Evolutionary conservation across 2,329 filamentous ascomycete species (phyloP), one percentile per base, ranked within the genome.

Genomic region (Basipetospora sp.): DNA sequence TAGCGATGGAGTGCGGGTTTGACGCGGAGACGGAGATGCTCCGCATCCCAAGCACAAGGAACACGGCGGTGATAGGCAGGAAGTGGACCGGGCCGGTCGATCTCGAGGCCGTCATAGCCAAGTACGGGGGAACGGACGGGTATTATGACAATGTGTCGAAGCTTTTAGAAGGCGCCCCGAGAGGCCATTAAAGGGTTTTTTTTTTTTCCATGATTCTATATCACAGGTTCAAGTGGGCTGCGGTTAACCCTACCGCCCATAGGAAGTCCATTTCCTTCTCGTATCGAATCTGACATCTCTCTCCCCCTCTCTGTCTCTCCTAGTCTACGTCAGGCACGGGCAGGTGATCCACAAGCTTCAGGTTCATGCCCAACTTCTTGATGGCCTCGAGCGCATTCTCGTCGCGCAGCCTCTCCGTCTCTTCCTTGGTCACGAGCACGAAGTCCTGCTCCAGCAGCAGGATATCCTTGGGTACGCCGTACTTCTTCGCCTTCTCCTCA

Each of bases 41-140:
- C 48, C 69, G 88, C 32, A 96, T 98, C 44, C 90, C 90, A 1
- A 92, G 83, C 54, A 94, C 88, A 28, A 67, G 90, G 43, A 96
- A 96, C 55, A 75, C 78, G 14, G 84, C 78, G 1, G 63, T 98
- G 20, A 53, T 96, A 29, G 87, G 87, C 4, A 69, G 83, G 22
- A 47, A 42, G 34, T 33, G 44, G 0, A 31, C 40, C 1, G 48
- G 47, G 3, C 48, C 60, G 8, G 45, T 63, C 4, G 57, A 69
- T 34, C 47, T 73, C 16, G 40, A 55, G 10, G 51, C 53, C 2
- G 48, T 79, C 15, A 48, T 75, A 11, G 45, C 50, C 10, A 63
- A 62, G 42, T 69, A 73, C 47, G 71, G 69, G 10, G 70, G 70
- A n/a, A 63, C 67, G 1, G 60, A 60, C 11, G 71, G 70, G 1